A percentile compares a stretch with the other conserved stretches of the same genome.
Conservation (phyloP, 148 eudicot species). For the Cornus suecica region DNA sequence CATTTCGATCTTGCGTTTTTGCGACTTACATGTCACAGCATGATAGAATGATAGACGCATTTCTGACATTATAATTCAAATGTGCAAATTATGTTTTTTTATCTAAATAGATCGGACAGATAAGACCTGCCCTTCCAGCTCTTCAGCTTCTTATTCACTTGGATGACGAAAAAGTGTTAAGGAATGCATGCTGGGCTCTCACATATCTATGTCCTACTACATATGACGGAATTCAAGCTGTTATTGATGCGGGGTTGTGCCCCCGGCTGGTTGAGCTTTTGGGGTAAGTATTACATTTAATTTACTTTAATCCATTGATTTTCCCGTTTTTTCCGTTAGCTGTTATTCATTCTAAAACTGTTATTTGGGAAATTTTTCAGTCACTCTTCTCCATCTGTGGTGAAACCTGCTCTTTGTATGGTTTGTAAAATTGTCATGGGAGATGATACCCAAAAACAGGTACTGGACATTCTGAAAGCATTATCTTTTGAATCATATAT, state of each 20-base stretch:
- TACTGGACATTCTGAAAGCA: constrained; percentile 1
- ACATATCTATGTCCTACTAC: constrained; percentile 72
- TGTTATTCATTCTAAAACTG: constrained; percentile 7
- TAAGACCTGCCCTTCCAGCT: constrained; percentile 59
- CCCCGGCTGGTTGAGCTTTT: constrained; percentile 54
- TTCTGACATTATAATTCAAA: not conserved
- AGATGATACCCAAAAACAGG: constrained; percentile 51
- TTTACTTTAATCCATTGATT: not conserved
- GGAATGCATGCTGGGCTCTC: constrained; percentile 71
- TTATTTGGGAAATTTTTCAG: constrained; percentile 20
- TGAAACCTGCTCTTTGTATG: constrained; percentile 54
- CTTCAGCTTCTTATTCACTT: constrained; percentile 53
- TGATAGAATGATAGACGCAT: not conserved
- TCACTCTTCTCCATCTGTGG: constrained; percentile 41
- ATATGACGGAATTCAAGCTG: constrained; percentile 69
- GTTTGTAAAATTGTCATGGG: constrained; percentile 55
- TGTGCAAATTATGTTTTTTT: not conserved
- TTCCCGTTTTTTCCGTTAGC: not conserved
- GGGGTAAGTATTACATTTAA: constrained; percentile 34
- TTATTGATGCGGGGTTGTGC: constrained; percentile 60
- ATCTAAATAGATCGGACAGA: constrained; percentile 23
- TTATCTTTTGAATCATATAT: too few relatives aligned
- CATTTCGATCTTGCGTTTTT: not conserved
- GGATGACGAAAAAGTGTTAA: constrained; percentile 58
- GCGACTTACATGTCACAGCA: not conserved